Evolutionary conservation across 116 monocot genomes (phyloP).

Genomic region (Trichopus zeylanicus): DNA sequence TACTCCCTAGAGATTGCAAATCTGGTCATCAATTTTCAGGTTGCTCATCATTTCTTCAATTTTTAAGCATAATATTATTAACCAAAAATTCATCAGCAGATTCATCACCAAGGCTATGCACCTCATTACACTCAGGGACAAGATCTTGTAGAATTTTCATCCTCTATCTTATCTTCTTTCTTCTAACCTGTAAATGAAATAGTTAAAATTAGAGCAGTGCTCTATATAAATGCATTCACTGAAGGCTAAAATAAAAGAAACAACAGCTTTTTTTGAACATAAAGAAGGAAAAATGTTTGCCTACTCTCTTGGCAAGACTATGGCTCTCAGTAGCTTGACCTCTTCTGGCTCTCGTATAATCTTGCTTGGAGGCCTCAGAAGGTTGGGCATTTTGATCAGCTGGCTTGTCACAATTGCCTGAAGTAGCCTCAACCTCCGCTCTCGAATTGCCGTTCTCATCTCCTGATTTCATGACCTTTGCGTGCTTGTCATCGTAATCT

Average conservation of each 20-base stretch:
- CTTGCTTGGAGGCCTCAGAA: conserved; percentile 53
- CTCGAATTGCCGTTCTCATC: conserved; percentile 45
- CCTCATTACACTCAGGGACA: conserved; percentile 92
- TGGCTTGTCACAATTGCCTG: conserved; percentile 20
- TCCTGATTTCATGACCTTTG: conserved; percentile 17
- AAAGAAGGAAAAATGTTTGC: conserved; percentile 1
- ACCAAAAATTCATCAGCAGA: too few relatives aligned
- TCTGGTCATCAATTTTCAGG: too few relatives aligned
- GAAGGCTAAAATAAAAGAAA: not conserved
- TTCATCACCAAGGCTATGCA: too few relatives aligned
- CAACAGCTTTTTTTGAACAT: too few relatives aligned
- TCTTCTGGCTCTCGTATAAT: conserved; percentile 76
- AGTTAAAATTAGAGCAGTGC: too few relatives aligned
- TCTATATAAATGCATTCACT: too few relatives aligned
- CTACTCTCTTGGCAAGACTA: conserved; percentile 85
- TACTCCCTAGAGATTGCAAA: too few relatives aligned
- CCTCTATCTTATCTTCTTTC: conserved; percentile 89
- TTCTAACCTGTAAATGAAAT: conserved; percentile 90
- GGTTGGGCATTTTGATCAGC: conserved; percentile 31
- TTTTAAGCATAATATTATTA: too few relatives aligned
- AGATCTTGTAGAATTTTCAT: conserved; percentile 95
- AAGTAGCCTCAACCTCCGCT: conserved; percentile 39
- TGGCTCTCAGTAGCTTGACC: conserved; percentile 94
- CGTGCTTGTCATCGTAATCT: conserved; percentile 35
- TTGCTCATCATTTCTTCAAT: too few relatives aligned